Conservation (phyloP, 2,329 filamentous ascomycete genomes). For the Pseudogymnoascus sp. region DNA sequence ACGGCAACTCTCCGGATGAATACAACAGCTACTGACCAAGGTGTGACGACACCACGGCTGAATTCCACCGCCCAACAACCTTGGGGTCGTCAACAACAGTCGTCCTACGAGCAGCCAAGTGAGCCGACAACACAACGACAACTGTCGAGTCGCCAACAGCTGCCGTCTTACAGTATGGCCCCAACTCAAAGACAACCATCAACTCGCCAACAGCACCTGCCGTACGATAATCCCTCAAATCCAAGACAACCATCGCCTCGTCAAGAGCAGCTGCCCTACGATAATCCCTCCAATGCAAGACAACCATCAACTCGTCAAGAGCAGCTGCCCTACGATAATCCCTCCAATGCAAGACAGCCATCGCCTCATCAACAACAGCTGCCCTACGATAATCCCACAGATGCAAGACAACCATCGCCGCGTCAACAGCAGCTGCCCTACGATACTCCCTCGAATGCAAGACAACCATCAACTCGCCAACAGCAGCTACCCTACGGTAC, state of each 20-base stretch:
- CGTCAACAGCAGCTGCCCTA: not conserved
- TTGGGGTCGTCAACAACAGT: not conserved
- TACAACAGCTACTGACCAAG: conserved; percentile 1
- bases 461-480: not conserved
- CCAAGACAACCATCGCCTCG: not conserved
- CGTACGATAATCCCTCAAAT: not conserved
- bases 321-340: not conserved
- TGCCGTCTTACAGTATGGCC: not conserved
- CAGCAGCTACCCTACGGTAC: not conserved
- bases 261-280: not conserved
- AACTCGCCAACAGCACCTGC: not conserved
- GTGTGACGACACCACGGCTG: not conserved
- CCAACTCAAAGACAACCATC: not conserved
- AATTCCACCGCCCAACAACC: not conserved
- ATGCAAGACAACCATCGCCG: not conserved
- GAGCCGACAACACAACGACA: not conserved
- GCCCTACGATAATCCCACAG: not conserved
- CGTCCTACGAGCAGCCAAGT: not conserved
- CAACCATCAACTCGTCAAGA: not conserved
- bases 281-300: not conserved
- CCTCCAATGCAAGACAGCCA: not conserved
- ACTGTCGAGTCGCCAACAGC: not conserved
- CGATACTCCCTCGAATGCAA: not conserved
- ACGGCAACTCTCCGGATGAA: not conserved
- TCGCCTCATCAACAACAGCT: not conserved